Evolutionary conservation across 129 eudicot species (phyloP), one percentile per base, ranked within the genome.

Genomic region (Artemisia argyi): DNA sequence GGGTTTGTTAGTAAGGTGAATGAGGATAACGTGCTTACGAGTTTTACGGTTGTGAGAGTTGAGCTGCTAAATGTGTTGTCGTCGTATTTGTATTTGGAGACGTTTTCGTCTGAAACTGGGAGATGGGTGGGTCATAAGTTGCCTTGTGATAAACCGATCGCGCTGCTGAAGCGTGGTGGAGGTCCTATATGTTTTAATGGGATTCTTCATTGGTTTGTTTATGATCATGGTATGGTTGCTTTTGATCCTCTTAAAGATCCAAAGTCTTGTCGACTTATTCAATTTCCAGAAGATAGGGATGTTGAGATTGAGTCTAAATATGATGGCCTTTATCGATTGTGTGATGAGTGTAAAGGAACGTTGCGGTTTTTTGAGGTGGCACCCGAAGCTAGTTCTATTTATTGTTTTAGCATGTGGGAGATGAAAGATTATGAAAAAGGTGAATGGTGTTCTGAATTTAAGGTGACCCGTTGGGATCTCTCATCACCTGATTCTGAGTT

Each of bases 401-500:
- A 77, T 48, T 67, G 80, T 78, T 84, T 84, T 71, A 84, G 81
- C 15, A 78, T 84, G 81, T 84, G 89, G 89, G 79, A 61, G 9
- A 62, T 84, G 20, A 78, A 60, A 24, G 83, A 84, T 61, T 84
- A 84, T 1, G 83, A 84, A 15, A 66, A 74, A 66, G 85, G 85
- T 13, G 81, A 78, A 65, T 84, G 89, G 89, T 24, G 61, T 78
- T 58, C 53, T 22, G 81, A 74, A 67, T 81, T 74, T 49, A 68
- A 75, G 51, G 85, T 84, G 7, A 81, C 83, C 1, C 83, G 85
- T 22, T 62, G 85, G 56, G 89, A 84, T 81, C 71, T 84, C 4
- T 74, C 74, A 24, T 74, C 89, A 0, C 28, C 76, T 19, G 89
- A 84, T 75, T 61, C 80, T 4, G 68, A 78, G 10, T 11, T 84